A percentile compares a stretch with the other conserved stretches of the same genome.
Conservation (phyloP, 306 rosid genomes). For the Corylus heterophylla region DNA sequence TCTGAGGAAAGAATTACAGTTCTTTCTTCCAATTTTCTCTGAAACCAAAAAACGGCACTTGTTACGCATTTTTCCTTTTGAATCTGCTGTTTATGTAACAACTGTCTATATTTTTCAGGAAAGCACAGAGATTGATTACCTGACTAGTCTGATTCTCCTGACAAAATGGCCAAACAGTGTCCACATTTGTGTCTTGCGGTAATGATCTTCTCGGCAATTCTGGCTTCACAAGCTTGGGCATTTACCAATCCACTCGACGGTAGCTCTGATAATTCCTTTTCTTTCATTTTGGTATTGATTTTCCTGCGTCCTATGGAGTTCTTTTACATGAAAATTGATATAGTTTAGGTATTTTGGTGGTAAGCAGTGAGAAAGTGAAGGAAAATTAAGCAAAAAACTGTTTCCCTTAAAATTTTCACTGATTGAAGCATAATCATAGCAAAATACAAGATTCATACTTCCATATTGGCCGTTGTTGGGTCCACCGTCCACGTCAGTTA, state of each 20-base stretch:
- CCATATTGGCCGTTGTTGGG: too few species aligned
- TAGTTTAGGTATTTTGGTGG: not conserved
- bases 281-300: conserved; percentile 3
- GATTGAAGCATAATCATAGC: not conserved
- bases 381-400: not conserved
- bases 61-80: not conserved
- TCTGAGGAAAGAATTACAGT: too few species aligned
- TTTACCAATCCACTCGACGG: conserved; percentile 56
- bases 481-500: too few species aligned
- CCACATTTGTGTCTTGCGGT: conserved; percentile 25
- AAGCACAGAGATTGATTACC: conserved; percentile 10
- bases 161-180: conserved; percentile 39
- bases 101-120: conserved; percentile 4
- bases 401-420: not conserved
- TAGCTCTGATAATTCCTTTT: conserved; percentile 26
- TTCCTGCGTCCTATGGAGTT: conserved; percentile 2
- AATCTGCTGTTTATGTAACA: not conserved
- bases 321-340: not conserved
- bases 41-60: not conserved
- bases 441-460: too few species aligned
- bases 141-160: conserved; percentile 24
- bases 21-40: not conserved
- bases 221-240: conserved; percentile 46
- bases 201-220: conserved; percentile 42
- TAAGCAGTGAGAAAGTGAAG: not conserved